A percentile compares a stretch with the other conserved stretches of the same genome.
These are phyloP conservation scores for Chaetomiaceae sp. DNA, from an alignment of 2,329 filamentous ascomycete genomes.

Conservation along the genomic window DNA sequence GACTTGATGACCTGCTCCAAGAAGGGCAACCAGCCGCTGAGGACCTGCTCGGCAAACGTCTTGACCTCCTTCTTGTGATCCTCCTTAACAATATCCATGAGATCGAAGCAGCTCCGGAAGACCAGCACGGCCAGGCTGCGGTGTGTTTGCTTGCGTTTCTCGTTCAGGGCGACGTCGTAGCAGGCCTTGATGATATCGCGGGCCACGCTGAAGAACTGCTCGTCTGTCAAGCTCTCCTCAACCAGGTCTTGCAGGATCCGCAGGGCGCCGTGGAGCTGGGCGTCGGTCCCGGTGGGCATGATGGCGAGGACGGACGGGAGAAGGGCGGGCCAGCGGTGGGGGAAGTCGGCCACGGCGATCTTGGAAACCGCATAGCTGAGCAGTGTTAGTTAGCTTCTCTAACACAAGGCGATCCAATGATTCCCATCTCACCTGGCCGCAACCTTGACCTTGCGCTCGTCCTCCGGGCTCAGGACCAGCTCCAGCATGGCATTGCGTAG, in stretches of 20 bases:
- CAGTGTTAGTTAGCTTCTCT: slow-evolving; percentile 15
- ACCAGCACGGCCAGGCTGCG: slow-evolving; percentile 84
- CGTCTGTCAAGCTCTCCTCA: slow-evolving; percentile 88
- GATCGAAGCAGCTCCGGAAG: slow-evolving; percentile 88
- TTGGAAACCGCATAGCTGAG: slow-evolving; percentile 76
- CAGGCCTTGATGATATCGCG: slow-evolving; percentile 78
- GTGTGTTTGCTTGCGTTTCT: slow-evolving; percentile 67
- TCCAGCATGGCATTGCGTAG: slow-evolving; percentile 72
- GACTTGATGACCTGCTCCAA: slow-evolving; percentile 76
- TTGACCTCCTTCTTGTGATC: slow-evolving; percentile 84
- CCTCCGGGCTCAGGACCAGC: slow-evolving; percentile 67
- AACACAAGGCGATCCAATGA: too few species aligned
- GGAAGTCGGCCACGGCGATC: slow-evolving; percentile 89
- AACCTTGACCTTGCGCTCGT: slow-evolving; percentile 81
- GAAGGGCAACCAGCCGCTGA: slow-evolving; percentile 83
- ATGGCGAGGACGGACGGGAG: slow-evolving; percentile 74
- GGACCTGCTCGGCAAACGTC: slow-evolving; percentile 79
- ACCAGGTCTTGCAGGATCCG: slow-evolving; percentile 86
- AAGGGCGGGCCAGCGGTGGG: slow-evolving; percentile 88
- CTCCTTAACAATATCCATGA: slow-evolving; percentile 94
- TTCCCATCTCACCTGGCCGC: slow-evolving; percentile 85
- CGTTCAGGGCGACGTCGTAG: slow-evolving; percentile 75
- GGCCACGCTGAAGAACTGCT: slow-evolving; percentile 90
- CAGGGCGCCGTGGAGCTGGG: slow-evolving; percentile 82
- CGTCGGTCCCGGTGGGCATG: slow-evolving; percentile 70